Base-by-base conservation (phyloP, 2,329 filamentous ascomycete species). In the Sporothrix euskadiensis region DNA sequence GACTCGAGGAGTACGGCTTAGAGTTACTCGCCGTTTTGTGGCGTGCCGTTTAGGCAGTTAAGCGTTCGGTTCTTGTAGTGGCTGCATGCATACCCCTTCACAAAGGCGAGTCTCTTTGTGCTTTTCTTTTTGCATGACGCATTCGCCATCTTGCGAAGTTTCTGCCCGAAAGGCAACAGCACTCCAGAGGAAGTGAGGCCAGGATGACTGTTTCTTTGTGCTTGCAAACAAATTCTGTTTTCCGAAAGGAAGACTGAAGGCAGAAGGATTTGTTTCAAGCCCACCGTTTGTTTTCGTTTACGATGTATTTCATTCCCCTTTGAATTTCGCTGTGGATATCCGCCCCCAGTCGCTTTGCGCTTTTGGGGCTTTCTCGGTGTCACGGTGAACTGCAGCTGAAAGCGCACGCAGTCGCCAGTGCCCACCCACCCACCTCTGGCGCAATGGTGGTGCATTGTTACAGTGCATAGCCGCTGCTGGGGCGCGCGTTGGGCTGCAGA, bases 31-130 rank as follows among this genome's bases (percentile, higher is more conserved):
- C 59, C 59, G n/a, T 44, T 19, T 26, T 47, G 3, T 12, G 26
- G 26, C 5, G 49, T 68, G 65, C 65, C 65, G 65, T 68, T 68
- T 52, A 49, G 39, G 61, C 61, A 66, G n/a, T 47, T 47, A 66
- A 30, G 39, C 35, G 59, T 6, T 44, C 10, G 19, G n/a, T 39
- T 7, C 32, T n/a, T 61, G 57, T 39, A 39, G 57, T 61, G 59
- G 26, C 6, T 65, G 59, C 8, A 41, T 22, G 35, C 19, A 12
- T 56, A 19, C 22, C 8, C 19, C 47, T 59, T 35, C 3, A n/a
- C 8, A 14, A 56, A 56, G 8, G 26, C 26, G 26, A 26, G n/a
- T 63, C 26, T 68, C 65, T 68, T 68, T 52, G 44, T 68, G 65
- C 44, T 35, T 52, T 52, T 49, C 65, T 68, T 52, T 68, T 68